A percentile compares a stretch with the other conserved stretches of the same genome.
Evolutionary conservation across 2,329 filamentous ascomycete species (phyloP).

Genomic region (Alternaria hordeiaustralica): DNA sequence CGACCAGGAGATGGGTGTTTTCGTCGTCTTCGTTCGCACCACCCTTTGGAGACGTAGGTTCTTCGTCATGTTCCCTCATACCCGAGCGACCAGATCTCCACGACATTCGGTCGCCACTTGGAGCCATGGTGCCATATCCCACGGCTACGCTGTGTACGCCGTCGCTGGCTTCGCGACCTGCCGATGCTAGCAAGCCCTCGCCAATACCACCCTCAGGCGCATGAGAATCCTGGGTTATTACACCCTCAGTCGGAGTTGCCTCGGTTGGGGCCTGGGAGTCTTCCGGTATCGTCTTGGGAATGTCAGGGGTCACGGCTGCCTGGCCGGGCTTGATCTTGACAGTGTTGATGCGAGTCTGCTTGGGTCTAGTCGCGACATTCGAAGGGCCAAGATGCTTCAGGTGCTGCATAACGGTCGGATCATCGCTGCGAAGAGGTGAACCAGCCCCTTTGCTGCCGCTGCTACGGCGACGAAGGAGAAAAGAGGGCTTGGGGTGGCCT

Average conservation of each 20-base stretch:
- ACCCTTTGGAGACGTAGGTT: conserved; percentile 35
- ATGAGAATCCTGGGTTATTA: conserved; percentile 31
- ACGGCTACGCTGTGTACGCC: conserved; percentile 66
- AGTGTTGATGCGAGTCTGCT: conserved; percentile 65
- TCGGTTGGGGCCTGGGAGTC: conserved; percentile 40
- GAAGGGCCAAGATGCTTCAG: conserved; percentile 69
- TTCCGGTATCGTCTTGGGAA: conserved; percentile 53
- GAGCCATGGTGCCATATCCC: conserved; percentile 53
- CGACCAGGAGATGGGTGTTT: conserved; percentile 24
- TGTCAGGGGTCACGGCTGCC: conserved; percentile 66
- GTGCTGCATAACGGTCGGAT: conserved; percentile 64
- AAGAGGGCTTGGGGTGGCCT: conserved; percentile 45
- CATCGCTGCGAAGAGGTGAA: conserved; percentile 56
- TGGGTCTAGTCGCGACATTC: conserved; percentile 66
- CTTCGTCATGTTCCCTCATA: conserved; percentile 21
- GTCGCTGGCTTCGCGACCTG: conserved; percentile 67
- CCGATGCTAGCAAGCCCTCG: conserved; percentile 60
- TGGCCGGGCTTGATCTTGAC: conserved; percentile 70
- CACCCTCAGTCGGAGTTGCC: not conserved
- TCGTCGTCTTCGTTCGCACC: conserved; percentile 15
- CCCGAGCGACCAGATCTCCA: conserved; percentile 34
- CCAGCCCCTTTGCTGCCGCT: conserved; percentile 48
- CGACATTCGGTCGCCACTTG: conserved; percentile 35
- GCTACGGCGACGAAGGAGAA: conserved; percentile 55
- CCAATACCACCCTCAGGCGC: conserved; percentile 61